Evolutionary conservation across 495 filamentous ascomycete species (phyloP), one percentile per base, ranked within the genome.

Genomic region (Podospora pseudopauciseta): DNA sequence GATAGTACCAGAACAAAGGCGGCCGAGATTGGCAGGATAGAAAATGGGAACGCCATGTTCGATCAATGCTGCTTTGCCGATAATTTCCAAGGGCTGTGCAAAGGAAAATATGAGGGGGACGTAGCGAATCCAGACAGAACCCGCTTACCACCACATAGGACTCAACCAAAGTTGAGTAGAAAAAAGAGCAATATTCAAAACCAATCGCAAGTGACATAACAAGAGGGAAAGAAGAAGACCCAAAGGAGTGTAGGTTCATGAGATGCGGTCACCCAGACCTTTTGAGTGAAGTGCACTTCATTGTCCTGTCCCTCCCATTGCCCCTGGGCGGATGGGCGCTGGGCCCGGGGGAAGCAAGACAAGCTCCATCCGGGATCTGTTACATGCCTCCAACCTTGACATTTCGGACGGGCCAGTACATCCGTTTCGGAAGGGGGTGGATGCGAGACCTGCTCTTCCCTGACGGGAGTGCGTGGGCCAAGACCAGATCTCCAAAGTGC

Each of bases 291-390:
- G 39, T 49, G 39, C 39, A 49, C 15, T 49, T 49, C 39, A 49
- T 49, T 49, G 39, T 49, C 15, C 9, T 16, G 39, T 49, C 15
- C 9, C 9, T 49, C 13, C 13, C 39, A 11, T 49, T 49, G 55
- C 55, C 27, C 65, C 65, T 73, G 15, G 65, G 28, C 32, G 61
- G 23, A 15, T 63, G 54, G 18, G 27, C 5, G 39, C 19, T 18
- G 61, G 57, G 67, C 67, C 61, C 61, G 28, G 9, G 61, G 53
- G 2, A 32, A 26, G 61, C 70, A 63, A 72, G 67, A 74, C 68
- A 65, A 69, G 60, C 64, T 61, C 61, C 55, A 70, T 72, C 56
- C 72, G 65, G 70, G 71, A 71, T 68, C 64, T 74, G 74, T 74
- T 70, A 74, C 74, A 76, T 55, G 49, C 60, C 39, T 54, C 55